These are phyloP conservation scores for Corylus heterophylla DNA, from an alignment of 306 rosid species.

Conservation along the genomic window DNA sequence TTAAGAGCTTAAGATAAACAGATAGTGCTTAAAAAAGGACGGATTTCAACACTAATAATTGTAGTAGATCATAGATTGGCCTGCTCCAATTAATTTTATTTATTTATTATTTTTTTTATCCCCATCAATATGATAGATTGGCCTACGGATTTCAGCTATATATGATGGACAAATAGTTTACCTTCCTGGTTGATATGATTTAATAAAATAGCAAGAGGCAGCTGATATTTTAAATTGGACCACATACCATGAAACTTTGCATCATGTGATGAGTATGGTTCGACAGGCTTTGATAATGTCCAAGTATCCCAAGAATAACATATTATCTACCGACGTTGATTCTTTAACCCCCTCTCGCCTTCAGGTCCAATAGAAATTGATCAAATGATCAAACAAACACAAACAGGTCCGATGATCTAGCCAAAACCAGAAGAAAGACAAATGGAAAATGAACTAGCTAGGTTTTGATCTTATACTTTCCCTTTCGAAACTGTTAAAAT, in stretches of 20 bases:
- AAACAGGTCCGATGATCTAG: too few relatives aligned
- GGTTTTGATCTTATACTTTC: too few relatives aligned
- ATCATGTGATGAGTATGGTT: background rate
- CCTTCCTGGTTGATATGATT: constrained; percentile 23
- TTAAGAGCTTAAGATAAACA: constrained; percentile 1
- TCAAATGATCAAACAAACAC: too few relatives aligned
- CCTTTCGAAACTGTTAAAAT: too few relatives aligned
- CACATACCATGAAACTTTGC: background rate
- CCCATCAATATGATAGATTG: constrained; percentile 14
- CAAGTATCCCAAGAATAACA: background rate
- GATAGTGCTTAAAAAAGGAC: background rate
- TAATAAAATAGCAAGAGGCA: constrained; percentile 9
- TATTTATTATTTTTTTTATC: background rate
- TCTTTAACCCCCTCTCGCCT: background rate
- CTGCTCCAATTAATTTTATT: constrained; percentile 21
- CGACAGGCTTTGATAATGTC: background rate
- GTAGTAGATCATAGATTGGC: constrained; percentile 24
- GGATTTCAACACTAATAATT: constrained; percentile 16
- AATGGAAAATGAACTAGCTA: too few relatives aligned
- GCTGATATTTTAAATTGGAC: background rate
- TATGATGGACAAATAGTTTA: constrained; percentile 9
- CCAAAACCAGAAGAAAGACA: too few relatives aligned
- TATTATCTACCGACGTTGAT: background rate
- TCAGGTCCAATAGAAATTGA: background rate
- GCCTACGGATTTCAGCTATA: too few relatives aligned